Evolutionary conservation across 192 early-diverging fungal species (phyloP).

Genomic region (Rhizophlyctis rosea): DNA sequence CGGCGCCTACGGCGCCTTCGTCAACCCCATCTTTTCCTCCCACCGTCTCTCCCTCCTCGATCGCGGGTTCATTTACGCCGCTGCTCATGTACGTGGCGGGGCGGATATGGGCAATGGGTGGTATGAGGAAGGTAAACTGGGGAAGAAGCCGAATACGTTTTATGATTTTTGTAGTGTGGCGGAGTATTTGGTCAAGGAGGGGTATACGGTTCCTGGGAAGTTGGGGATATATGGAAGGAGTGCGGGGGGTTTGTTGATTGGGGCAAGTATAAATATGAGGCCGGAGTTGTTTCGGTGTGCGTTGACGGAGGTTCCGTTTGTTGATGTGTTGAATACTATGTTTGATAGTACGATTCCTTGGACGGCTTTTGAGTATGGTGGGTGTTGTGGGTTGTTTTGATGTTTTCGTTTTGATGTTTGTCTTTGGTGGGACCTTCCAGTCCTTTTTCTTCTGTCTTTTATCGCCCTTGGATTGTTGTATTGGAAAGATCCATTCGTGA

Average conservation of each 20-base stretch:
- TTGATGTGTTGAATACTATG: constrained; percentile 48
- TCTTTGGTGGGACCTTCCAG: no score
- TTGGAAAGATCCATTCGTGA: no score
- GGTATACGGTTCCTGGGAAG: constrained; percentile 30
- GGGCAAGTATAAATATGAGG: constrained; percentile 41
- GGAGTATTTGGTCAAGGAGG: constrained; percentile 33
- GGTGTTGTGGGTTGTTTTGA: no score
- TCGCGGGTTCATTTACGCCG: constrained; percentile 42
- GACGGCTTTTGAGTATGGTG: constrained; percentile 34
- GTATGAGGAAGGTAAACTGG: constrained; percentile 47
- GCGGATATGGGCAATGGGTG: constrained; percentile 42
- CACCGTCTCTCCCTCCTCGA: constrained; percentile 31
- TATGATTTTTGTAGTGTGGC: constrained; percentile 38
- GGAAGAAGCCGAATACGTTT: constrained; percentile 42
- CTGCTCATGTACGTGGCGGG: constrained; percentile 42
- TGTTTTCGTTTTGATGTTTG: no score
- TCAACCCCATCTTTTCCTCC: constrained; percentile 29
- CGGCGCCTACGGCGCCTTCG: constrained; percentile 35
- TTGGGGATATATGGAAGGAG: constrained; percentile 36
- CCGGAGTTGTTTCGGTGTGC: constrained; percentile 36
- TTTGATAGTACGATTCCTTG: constrained; percentile 39
- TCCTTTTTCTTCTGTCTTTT: no score
- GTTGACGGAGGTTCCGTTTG: constrained; percentile 41
- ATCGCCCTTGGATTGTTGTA: no score
- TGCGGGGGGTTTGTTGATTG: constrained; percentile 45